Percentiles rank a stretch among this genome's conserved stretches.
phyloP scores from a whole-genome alignment of 305 asterid genomes.

The Fraxinus paxiana region DNA sequence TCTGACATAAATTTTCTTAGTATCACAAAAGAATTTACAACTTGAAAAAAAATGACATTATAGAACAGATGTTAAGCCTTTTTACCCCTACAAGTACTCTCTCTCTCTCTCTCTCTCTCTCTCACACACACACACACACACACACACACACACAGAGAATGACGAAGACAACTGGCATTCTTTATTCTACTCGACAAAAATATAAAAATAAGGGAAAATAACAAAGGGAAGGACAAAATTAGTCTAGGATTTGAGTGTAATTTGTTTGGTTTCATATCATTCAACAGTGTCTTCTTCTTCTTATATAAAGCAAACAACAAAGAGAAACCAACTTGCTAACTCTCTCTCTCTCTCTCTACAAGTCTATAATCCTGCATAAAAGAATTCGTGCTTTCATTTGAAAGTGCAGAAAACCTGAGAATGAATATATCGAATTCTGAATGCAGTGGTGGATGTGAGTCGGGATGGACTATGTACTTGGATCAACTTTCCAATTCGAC shows the following conservation, averaged over 20 bases:
- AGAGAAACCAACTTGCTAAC: not conserved
- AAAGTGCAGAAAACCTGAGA: not conserved
- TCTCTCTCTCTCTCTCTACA: not conserved
- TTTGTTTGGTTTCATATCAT: conserved; percentile 35
- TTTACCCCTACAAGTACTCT: conserved; percentile 20
- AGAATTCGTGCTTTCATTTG: not conserved
- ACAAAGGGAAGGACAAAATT: conserved; percentile 27
- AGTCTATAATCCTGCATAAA: not conserved
- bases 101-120: conserved; percentile 23
- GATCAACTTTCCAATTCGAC: conserved; percentile 53
- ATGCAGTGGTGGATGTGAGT: conserved; percentile 67
- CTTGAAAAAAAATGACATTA: no score
- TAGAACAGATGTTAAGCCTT: not conserved
- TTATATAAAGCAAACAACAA: conserved; percentile 32
- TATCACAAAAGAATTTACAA: not conserved
- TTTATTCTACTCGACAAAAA: conserved; percentile 37
- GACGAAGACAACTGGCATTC: conserved; percentile 46
- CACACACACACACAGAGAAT: conserved; percentile 3
- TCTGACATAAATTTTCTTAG: not conserved
- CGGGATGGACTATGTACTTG: conserved; percentile 80
- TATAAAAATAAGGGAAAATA: conserved; percentile 27
- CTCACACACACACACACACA: not conserved
- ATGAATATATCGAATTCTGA: conserved; percentile 60
- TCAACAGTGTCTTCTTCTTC: conserved; percentile 14
- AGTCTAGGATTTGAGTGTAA: conserved; percentile 31